A percentile compares a stretch with the other conserved stretches of the same genome.
Evolutionary conservation across 805 yeast species (phyloP).

Genomic region (Alloascoidea hylecoeti): DNA sequence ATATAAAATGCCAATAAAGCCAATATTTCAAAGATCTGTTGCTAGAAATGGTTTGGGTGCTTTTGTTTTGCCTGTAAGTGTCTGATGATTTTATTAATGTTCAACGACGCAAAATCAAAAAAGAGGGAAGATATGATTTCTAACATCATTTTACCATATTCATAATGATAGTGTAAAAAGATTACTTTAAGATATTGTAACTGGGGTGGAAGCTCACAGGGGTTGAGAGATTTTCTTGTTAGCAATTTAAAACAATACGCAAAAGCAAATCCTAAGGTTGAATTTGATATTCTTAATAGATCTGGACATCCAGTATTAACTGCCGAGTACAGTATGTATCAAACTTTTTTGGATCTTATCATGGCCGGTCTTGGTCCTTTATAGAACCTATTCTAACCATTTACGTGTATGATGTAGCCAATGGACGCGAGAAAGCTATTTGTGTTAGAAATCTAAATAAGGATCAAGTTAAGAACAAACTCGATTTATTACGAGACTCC

Average conservation of each 20-base stretch:
- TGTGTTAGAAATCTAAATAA: conserved; percentile 65
- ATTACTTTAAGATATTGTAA: conserved; percentile 76
- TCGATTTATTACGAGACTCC: conserved; percentile 48
- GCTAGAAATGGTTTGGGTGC: conserved; percentile 72
- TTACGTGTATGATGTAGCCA: too few species aligned
- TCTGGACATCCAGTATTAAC: conserved; percentile 73
- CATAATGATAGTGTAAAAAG: conserved; percentile 40
- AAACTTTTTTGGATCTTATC: too few species aligned
- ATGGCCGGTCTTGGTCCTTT: too few species aligned
- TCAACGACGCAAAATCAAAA: background rate
- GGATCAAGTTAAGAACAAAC: conserved; percentile 46
- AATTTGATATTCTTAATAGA: conserved; percentile 54
- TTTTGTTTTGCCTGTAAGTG: conserved; percentile 37
- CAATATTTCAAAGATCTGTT: conserved; percentile 40
- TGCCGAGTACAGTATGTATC: conserved; percentile 54
- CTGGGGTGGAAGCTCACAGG: conserved; percentile 91
- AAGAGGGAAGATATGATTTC: too few species aligned
- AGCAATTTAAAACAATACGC: conserved; percentile 43
- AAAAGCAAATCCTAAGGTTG: conserved; percentile 42
- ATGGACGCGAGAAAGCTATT: conserved; percentile 37
- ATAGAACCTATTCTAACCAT: too few species aligned
- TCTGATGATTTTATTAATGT: too few species aligned
- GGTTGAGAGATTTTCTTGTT: conserved; percentile 46
- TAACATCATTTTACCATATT: background rate
- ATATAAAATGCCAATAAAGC: conserved; percentile 37